Base-by-base conservation (phyloP, 306 rosid genomes). In the Sicyos edulis region DNA sequence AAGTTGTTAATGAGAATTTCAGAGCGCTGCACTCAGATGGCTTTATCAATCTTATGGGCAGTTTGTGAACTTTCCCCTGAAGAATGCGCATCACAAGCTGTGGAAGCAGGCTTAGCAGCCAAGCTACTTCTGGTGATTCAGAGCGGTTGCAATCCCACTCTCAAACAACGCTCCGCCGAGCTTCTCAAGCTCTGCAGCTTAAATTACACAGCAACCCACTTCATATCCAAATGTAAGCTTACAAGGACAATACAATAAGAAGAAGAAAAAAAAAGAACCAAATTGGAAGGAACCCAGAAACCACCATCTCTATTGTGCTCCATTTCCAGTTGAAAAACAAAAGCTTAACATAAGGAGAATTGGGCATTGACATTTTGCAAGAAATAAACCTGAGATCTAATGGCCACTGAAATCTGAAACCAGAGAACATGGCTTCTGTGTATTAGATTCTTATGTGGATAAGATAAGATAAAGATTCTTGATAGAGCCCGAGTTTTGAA, bases 151-250 rank as follows among this genome's bases (percentile, higher is more conserved):
- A 85, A 83, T 71, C 87, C 95, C 0, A 82, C 70, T 37, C 51
- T 91, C 75, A 91, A 91, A 86, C 95, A 82, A 74, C 77, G 76
- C 54, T 88, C 95, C 2, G 79, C 92, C 0, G 92, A 88, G 88
- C 87, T 91, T 19, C 80, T 91, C 65, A 88, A 91, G 72, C 68
- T 91, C 72, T 91, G 95, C 67, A 91, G 95, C 73, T 70, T 88
- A 47, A 88, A 91, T 85, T 91, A 86, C 81, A 82, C 87, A 7
- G 54, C 89, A 29, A 82, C 88, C 15, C 70, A 76, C 59, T 91
- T 91, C 78, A 86, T 90, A 76, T 90, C 96, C 4, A 86, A 90
- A 68, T 90, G 95, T 76, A 90, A 86, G 88, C 96, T 90, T 71
- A 86, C 95, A 34, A 84, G 86, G 51, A 88, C 95, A 44, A 85